These are phyloP conservation scores for Mytilinidion resinicola DNA, from an alignment of 495 filamentous ascomycete species.

Conservation along the genomic window DNA sequence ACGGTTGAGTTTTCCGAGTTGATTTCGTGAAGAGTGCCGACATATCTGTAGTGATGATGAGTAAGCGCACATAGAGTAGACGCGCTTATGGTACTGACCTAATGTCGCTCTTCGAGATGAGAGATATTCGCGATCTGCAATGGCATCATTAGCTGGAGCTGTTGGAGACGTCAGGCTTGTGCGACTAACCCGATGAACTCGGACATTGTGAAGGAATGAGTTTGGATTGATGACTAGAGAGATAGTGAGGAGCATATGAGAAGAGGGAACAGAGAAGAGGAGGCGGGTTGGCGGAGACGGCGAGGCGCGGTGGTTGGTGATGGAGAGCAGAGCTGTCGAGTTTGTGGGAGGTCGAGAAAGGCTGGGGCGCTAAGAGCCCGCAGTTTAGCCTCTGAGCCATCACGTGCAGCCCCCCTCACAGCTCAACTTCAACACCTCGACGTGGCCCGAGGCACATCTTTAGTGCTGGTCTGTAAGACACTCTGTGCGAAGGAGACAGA, in stretches of 20 bases:
- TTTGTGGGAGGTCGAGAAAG: conserved; percentile 1
- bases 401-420: too few relatives aligned
- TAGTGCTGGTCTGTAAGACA: too few relatives aligned
- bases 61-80: conserved; percentile 28
- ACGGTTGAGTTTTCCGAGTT: conserved; percentile 95
- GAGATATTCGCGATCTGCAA: conserved; percentile 65
- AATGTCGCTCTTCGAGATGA: conserved; percentile 97
- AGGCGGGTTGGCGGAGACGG: background rate
- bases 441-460: too few relatives aligned
- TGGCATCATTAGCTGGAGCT: conserved; percentile 6
- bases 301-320: background rate
- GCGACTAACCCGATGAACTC: conserved; percentile 56
- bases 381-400: too few relatives aligned
- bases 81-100: conserved; percentile 51
- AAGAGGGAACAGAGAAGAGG: conserved; percentile 3
- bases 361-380: too few relatives aligned
- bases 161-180: background rate
- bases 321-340: background rate
- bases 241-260: background rate
- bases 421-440: too few relatives aligned
- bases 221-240: background rate
- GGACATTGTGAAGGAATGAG: conserved; percentile 42
- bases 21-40: conserved; percentile 93
- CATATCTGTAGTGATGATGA: conserved; percentile 60
- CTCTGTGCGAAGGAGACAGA: too few relatives aligned